Percentiles rank a stretch among this genome's conserved stretches.
phyloP scores from a whole-genome alignment of 805 yeast genomes.

The Kodamaea sagamina region DNA sequence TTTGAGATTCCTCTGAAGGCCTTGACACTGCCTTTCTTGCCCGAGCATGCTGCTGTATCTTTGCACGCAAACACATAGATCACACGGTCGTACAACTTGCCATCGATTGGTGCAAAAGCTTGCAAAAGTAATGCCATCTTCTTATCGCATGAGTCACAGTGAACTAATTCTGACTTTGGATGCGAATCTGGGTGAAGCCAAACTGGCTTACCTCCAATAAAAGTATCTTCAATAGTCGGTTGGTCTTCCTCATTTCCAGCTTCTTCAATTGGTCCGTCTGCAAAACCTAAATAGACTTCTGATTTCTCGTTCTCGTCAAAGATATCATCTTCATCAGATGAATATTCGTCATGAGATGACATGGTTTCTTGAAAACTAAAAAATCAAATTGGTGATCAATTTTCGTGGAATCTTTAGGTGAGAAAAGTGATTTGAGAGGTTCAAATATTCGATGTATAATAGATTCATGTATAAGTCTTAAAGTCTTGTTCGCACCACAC shows the following conservation, averaged over 20 bases:
- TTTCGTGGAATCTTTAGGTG: no score
- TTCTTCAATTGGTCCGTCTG: constrained; percentile 56
- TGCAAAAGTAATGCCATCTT: constrained; percentile 72
- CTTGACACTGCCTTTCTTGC: constrained; percentile 68
- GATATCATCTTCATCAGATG: constrained; percentile 52
- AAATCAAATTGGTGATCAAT: no score
- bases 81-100: constrained; percentile 73
- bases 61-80: constrained; percentile 81
- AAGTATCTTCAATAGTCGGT: constrained; percentile 61
- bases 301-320: constrained; percentile 32
- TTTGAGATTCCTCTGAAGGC: constrained; percentile 76
- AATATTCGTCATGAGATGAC: constrained; percentile 49
- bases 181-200: constrained; percentile 66
- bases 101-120: constrained; percentile 76
- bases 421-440: no score
- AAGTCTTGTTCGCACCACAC: no score
- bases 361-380: constrained; percentile 1
- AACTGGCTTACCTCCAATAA: constrained; percentile 71
- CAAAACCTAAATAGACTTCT: constrained; percentile 59
- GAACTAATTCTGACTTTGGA: constrained; percentile 54
- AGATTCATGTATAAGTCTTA: no score
- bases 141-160: constrained; percentile 66
- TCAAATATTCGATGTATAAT: not conserved
- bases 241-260: constrained; percentile 35
- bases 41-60: constrained; percentile 54